phyloP scores from a whole-genome alignment of 2,329 filamentous ascomycete genomes.

The Aspergillus floridensis region DNA sequence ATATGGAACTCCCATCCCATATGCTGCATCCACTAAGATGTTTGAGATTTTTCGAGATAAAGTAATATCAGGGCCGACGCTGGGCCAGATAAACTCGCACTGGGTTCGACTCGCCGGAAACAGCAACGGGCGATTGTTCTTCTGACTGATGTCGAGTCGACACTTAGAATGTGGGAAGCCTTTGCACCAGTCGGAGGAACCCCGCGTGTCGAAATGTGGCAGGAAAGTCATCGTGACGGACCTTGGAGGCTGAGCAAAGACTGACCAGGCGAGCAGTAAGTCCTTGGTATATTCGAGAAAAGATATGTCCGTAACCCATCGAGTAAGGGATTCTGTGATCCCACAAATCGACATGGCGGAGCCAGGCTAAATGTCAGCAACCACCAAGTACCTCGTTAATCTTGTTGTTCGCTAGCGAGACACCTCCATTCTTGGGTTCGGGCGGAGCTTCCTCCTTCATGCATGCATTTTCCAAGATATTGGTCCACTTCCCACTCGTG shows the following conservation, averaged over 20 bases:
- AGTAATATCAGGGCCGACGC: no score
- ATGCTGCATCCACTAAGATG: neutral
- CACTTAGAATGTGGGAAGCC: no score
- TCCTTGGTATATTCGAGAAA: neutral
- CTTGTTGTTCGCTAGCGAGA: conserved; percentile 24
- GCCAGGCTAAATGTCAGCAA: conserved; percentile 23
- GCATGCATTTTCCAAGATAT: conserved; percentile 93
- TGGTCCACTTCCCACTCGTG: conserved; percentile 97
- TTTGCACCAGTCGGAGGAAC: no score
- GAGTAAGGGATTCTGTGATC: neutral
- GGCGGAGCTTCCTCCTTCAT: conserved; percentile 74
- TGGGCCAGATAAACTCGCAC: no score
- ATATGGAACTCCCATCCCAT: neutral
- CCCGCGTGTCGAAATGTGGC: no score
- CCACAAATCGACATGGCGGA: neutral
- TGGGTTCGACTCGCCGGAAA: no score
- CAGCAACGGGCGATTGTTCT: no score
- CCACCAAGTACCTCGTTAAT: conserved; percentile 31
- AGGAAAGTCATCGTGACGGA: neutral
- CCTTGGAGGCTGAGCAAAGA: neutral
- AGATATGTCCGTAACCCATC: neutral
- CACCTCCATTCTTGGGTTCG: conserved; percentile 25
- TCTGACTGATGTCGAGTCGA: no score
- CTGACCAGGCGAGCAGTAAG: neutral
- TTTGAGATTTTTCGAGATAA: no score